These are phyloP conservation scores for Vinca major DNA, from an alignment of 305 asterid species.

Conservation along the genomic window DNA sequence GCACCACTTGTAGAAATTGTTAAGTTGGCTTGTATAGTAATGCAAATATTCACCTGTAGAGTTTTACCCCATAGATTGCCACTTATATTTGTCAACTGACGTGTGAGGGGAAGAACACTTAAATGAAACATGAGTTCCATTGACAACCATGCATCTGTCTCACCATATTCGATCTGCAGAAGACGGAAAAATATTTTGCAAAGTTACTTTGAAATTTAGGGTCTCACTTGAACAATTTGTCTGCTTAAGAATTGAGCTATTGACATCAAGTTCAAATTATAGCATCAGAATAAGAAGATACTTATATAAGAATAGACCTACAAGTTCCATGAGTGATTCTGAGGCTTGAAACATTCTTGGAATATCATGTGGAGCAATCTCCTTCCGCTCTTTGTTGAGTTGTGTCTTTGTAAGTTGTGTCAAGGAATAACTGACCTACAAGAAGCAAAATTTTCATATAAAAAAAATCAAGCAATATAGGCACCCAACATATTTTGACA, in stretches of 20 bases:
- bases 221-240: neutral
- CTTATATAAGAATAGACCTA: constrained; percentile 29
- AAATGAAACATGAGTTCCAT: constrained; percentile 98
- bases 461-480: constrained; percentile 20
- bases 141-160: constrained; percentile 97
- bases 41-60: constrained; percentile 58
- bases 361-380: constrained; percentile 73
- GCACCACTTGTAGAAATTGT: neutral
- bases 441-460: constrained; percentile 18
- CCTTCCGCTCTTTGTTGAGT: constrained; percentile 76
- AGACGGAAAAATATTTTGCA: constrained; percentile 1
- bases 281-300: constrained; percentile 4
- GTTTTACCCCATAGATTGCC: constrained; percentile 99
- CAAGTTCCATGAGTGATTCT: constrained; percentile 69
- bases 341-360: constrained; percentile 76
- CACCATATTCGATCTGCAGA: constrained; percentile 82
- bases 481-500: neutral
- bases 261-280: neutral
- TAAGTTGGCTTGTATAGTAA: neutral
- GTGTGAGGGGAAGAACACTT: constrained; percentile 92
- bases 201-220: neutral
- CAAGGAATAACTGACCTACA: constrained; percentile 93
- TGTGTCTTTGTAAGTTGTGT: constrained; percentile 81
- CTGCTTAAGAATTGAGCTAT: neutral
- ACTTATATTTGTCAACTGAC: constrained; percentile 86